Percentiles rank a stretch among this genome's conserved stretches.
Evolutionary conservation across 106 monocot genomes (phyloP).

Genomic region (Dendrobium catenatum): DNA sequence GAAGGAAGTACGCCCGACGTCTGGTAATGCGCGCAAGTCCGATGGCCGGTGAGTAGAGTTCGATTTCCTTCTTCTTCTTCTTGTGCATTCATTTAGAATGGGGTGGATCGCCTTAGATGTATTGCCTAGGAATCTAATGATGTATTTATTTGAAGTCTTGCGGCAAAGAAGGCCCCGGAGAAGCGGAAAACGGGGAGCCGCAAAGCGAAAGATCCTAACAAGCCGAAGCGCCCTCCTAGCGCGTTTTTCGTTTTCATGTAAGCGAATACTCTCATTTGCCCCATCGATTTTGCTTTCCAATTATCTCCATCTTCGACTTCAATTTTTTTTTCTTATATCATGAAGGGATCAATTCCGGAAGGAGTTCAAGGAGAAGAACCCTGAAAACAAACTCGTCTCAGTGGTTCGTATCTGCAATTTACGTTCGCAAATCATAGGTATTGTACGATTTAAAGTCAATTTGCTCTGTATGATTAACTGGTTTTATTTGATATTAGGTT

Average conservation of each 20-base stretch:
- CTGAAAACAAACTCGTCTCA: constrained; percentile 64
- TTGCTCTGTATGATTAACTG: not conserved
- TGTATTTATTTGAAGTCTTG: too few relatives aligned
- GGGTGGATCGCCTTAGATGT: too few relatives aligned
- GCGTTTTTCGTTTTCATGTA: constrained; percentile 53
- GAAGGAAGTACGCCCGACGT: too few relatives aligned
- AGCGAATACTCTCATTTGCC: not conserved
- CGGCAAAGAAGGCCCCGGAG: too few relatives aligned
- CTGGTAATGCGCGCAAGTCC: too few relatives aligned
- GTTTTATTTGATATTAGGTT: constrained; percentile 27
- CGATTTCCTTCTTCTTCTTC: too few relatives aligned
- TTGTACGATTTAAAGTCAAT: not conserved
- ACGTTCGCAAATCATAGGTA: too few relatives aligned
- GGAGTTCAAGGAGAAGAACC: constrained; percentile 74
- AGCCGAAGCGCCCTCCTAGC: constrained; percentile 1
- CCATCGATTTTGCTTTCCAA: not conserved
- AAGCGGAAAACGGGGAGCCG: too few relatives aligned
- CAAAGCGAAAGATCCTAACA: not conserved
- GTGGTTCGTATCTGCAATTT: constrained; percentile 29
- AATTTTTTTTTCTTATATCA: not conserved
- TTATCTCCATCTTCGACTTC: not conserved
- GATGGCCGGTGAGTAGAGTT: too few relatives aligned
- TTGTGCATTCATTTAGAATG: too few relatives aligned
- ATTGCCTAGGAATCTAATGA: too few relatives aligned
- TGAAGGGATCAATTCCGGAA: constrained; percentile 84